Base-by-base conservation (phyloP, 768 basidiomycete genomes). In the Leccinum boreale region DNA sequence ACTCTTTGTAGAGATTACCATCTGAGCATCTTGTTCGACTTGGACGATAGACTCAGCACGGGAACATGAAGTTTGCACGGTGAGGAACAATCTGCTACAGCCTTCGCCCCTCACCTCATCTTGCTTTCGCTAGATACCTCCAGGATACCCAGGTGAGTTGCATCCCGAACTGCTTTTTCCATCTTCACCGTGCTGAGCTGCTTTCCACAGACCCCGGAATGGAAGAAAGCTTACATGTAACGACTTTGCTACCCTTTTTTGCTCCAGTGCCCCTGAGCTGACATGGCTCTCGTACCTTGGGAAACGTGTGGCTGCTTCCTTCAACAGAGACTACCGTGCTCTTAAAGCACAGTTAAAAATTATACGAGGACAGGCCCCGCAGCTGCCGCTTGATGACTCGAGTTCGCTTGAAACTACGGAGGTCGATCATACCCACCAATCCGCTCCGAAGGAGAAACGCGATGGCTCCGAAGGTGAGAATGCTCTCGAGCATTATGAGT, bases 301-400 rank as follows among this genome's bases (percentile, higher is more conserved):
- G 45, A 35, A 48, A 23, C 19, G 5, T 6, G 3, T 44, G 35
- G 17, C 53, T 24, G 29, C 33, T 31, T 46, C 42, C 49, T 45
- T 26, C 31, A 24, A 35, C 61, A 91, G 89, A 65, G 83, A 91
- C 68, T 91, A 91, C 65, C 82, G 84, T 3, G 81, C 82, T 12
- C 80, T 92, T 19, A 91, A 92, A 71, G 89, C 87, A 63, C 77
- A 78, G 21, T 86, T 91, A 11, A 75, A 78, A 10, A 78, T 79
- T 3, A 83, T 90, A 57, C 78, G 80, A 23, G 74, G 70, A 55
- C 58, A 63, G 28, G 36, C 46, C 8, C 55, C 31, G 3, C 70
- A 73, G 8, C 73, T 75, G 50, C 42, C 19, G 19, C 42, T 65
- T 21, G 55, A 56, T 14, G 10, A 36, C 19, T 50, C 54, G 21